Base-by-base conservation (phyloP, 805 yeast genomes). In the Blastobotrys chiropterorum region DNA sequence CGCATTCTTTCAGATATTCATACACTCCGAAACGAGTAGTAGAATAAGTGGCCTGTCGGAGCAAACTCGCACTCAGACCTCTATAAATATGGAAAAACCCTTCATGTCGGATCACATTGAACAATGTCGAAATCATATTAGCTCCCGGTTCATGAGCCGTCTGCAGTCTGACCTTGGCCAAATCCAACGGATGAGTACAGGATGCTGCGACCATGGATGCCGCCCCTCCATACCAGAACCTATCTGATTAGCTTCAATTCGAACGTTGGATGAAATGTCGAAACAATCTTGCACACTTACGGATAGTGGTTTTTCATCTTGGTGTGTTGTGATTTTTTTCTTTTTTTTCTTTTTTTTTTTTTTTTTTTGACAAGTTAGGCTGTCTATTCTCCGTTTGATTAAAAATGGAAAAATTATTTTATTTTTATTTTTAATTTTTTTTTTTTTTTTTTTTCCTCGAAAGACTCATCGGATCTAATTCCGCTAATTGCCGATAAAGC, bases 11-110 rank as follows among this genome's bases (percentile, higher is more conserved):
- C 61, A 87, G 71, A 53, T 73, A 74, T 65, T 88, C 96, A 67
- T 88, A 88, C n/a, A 83, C 79, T 42, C 96, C 96, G 62, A 88
- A 88, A 63, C 96, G 73, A 1, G 89, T 83, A 1, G 95, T 83
- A 1, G 95, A 86, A 65, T 89, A 88, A 1, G 96, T 87, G 1
- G 88, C 94, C 68, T 89, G 96, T 64, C 96, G 79, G 51, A 88
- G 71, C 41, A 89, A 67, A 1, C 94, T 84, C 1, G 96, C 96
- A 51, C 86, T 79, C 41, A 88, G 73, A 1, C 96, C 96, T 1
- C 87, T 80, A 63, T 89, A 88, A n/a, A 86, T 75, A 38, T 85
- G 86, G 44, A 76, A 62, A 5, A 75, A 40, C 13, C 75, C 95
- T 66, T 87, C 94, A 50, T 73, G 67, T n/a, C 69, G 73, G 22